These are phyloP conservation scores for Adansonia grandidieri DNA, from an alignment of 441 rosid genomes.

Conservation along the genomic window DNA sequence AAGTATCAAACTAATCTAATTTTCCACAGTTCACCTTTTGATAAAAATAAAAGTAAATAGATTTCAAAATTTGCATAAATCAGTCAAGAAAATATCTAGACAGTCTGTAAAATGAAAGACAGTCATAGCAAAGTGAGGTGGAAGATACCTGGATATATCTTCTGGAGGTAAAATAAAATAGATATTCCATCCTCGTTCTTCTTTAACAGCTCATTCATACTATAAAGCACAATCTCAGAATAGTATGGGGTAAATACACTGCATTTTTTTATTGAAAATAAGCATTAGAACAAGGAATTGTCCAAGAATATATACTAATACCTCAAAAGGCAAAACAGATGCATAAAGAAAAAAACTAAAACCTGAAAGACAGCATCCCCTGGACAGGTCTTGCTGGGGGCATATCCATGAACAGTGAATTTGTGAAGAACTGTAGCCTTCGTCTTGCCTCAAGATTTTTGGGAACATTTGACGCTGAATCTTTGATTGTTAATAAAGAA, in stretches of 20 bases:
- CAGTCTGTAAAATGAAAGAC: not conserved
- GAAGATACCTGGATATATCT: slow-evolving; percentile 90
- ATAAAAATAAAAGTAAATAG: too few species aligned
- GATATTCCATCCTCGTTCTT: slow-evolving; percentile 99
- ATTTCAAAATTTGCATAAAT: too few species aligned
- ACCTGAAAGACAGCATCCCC: slow-evolving; percentile 91
- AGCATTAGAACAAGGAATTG: slow-evolving; percentile 27
- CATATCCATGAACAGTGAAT: slow-evolving; percentile 95
- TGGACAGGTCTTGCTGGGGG: slow-evolving; percentile 80
- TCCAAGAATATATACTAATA: slow-evolving; percentile 25
- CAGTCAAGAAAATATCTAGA: too few species aligned
- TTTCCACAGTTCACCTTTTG: too few species aligned
- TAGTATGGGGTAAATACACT: slow-evolving; percentile 99
- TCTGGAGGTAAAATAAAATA: slow-evolving; percentile 94
- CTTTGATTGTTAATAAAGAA: slow-evolving; percentile 89
- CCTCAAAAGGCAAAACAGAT: slow-evolving; percentile 21
- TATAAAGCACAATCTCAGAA: slow-evolving; percentile 94
- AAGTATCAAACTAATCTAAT: too few species aligned
- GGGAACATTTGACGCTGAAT: slow-evolving; percentile 89
- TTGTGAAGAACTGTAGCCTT: slow-evolving; percentile 88
- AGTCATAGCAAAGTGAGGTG: slow-evolving; percentile 9
- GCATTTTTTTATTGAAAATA: slow-evolving; percentile 37
- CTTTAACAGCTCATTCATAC: slow-evolving; percentile 83
- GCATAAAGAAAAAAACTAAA: slow-evolving; percentile 14
- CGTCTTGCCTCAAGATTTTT: slow-evolving; percentile 93